phyloP scores from a whole-genome alignment of 2,329 filamentous ascomycete genomes.

The Epichloe scottii region DNA sequence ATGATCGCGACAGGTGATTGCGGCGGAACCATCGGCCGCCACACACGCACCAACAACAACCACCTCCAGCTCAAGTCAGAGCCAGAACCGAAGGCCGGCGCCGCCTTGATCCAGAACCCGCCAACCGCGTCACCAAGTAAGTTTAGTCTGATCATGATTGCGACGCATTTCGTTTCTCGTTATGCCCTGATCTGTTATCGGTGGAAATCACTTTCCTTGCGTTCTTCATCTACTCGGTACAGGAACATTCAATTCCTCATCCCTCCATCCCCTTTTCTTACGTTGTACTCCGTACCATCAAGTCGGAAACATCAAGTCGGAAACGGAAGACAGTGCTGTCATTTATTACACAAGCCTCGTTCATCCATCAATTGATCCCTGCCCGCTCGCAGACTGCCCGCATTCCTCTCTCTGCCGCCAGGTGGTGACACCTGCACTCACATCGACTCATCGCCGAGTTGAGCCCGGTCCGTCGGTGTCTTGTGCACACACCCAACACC shows the following conservation, averaged over 20 bases:
- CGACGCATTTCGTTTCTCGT: neutral
- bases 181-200: neutral
- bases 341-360: neutral
- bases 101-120: constrained; percentile 1
- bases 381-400: neutral
- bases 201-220: neutral
- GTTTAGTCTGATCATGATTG: neutral
- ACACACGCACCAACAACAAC: constrained; percentile 2
- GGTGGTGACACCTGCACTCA: neutral
- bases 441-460: neutral
- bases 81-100: neutral
- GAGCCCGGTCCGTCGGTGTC: neutral
- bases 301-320: neutral
- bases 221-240: too few relatives aligned
- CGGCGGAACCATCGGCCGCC: constrained; percentile 6
- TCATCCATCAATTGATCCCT: neutral
- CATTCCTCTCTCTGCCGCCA: neutral
- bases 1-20: neutral
- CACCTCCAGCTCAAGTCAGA: neutral
- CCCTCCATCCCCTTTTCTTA: neutral
- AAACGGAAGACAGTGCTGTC: neutral
- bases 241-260: neutral
- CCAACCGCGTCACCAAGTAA: constrained; percentile 3
- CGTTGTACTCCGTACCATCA: neutral
- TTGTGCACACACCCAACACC: neutral